A percentile compares a stretch with the other conserved stretches of the same genome.
Evolutionary conservation across 2,329 filamentous ascomycete species (phyloP).

Genomic region (Blastomyces parvus): DNA sequence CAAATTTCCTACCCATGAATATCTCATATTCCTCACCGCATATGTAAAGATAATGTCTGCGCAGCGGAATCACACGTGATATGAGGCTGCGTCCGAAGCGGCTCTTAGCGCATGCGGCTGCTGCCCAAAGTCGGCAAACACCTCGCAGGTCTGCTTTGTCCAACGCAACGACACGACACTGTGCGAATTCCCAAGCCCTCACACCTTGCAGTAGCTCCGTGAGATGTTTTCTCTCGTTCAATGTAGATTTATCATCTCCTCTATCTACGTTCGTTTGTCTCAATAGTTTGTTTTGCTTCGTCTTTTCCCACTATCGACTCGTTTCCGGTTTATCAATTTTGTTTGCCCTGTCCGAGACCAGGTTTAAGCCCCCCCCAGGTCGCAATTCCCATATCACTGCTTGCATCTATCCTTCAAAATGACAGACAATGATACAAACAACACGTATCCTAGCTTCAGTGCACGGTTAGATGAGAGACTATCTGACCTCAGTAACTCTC

Average conservation of each 20-base stretch:
- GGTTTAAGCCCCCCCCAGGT: background rate
- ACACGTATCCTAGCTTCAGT: background rate
- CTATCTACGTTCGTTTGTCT: background rate
- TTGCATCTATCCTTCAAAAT: background rate
- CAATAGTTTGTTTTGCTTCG: background rate
- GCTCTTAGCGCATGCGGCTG: no score
- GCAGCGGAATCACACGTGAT: background rate
- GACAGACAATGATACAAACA: background rate
- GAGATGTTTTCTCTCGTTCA: background rate
- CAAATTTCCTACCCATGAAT: background rate
- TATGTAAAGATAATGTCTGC: no score
- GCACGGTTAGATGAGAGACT: conserved; percentile 7
- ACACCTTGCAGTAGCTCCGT: background rate
- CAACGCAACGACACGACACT: no score
- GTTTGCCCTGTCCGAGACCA: background rate
- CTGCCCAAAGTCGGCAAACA: no score
- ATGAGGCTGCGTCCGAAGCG: no score
- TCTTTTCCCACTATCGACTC: no score
- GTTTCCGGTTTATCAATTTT: background rate
- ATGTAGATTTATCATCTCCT: background rate
- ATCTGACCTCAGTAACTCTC: conserved; percentile 8
- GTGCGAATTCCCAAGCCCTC: background rate
- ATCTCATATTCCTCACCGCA: no score
- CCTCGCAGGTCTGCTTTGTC: no score
- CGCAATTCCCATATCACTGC: background rate